These are phyloP conservation scores for Hypsizygus marmoreus DNA, from an alignment of 768 basidiomycete species.

Conservation along the genomic window DNA sequence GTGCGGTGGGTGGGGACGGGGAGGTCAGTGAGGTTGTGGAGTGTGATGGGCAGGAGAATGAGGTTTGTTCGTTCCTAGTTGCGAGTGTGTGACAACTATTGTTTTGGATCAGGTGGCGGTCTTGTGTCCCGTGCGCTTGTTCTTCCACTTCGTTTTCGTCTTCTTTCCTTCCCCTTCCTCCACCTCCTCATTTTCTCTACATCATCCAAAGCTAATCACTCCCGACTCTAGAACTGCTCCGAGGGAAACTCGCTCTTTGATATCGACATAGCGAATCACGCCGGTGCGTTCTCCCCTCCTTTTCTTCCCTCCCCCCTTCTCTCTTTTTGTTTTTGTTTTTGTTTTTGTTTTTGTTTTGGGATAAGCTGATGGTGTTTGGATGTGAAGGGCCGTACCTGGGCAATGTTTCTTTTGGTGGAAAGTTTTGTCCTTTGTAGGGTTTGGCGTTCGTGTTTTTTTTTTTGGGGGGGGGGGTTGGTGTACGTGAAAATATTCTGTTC, in stretches of 20 bases:
- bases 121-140: too few species aligned
- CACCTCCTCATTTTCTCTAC: not conserved
- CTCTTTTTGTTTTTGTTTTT: not conserved
- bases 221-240: constrained; percentile 23
- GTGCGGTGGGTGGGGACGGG: constrained; percentile 28
- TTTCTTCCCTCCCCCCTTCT: not conserved
- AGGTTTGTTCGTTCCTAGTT: constrained; percentile 15
- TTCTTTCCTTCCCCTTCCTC: not conserved
- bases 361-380: not conserved
- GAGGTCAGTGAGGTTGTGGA: constrained; percentile 27
- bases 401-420: constrained; percentile 27
- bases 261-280: constrained; percentile 21
- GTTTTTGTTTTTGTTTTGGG: not conserved
- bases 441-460: not conserved
- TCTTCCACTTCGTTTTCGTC: not conserved
- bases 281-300: constrained; percentile 2
- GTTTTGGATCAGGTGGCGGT: not conserved
- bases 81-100: not conserved
- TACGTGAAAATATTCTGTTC: too few species aligned
- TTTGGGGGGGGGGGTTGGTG: not conserved
- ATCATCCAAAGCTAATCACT: not conserved
- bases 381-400: constrained; percentile 35
- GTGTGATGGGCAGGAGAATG: constrained; percentile 43
- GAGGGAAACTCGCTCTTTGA: constrained; percentile 22
- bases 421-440: constrained; percentile 7